Conservation (phyloP, 176 grass and related monocot species). For the Oryza meyeriana region DNA sequence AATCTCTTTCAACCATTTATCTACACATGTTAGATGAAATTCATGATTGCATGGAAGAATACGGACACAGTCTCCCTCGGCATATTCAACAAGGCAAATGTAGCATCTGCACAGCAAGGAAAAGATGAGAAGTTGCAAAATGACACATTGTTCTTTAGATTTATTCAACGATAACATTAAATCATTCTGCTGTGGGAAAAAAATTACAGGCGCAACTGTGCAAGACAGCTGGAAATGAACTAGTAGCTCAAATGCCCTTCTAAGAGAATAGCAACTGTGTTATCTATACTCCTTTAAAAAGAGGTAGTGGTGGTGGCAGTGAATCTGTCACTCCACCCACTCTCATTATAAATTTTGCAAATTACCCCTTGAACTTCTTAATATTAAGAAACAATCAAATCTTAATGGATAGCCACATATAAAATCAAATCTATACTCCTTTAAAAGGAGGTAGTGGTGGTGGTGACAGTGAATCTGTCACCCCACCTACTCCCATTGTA, state of each 20-base stretch:
- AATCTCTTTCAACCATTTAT: constrained; percentile 99
- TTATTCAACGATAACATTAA: constrained; percentile 6
- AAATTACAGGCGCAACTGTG: not conserved
- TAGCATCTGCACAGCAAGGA: constrained; percentile 56
- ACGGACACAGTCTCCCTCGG: constrained; percentile 84
- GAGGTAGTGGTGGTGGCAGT: no score
- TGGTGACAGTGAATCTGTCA: no score
- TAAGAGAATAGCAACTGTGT: not conserved
- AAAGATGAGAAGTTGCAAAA: constrained; percentile 4
- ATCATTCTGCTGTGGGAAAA: not conserved
- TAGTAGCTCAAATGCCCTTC: constrained; percentile 26
- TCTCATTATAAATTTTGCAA: no score
- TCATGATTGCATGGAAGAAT: constrained; percentile 94
- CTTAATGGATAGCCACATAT: no score
- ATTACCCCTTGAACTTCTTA: no score
- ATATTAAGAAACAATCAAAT: no score
- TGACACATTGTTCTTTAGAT: not conserved
- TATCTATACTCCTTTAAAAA: no score
- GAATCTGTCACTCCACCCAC: no score
- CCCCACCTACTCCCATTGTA: no score
- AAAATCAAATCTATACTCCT: no score
- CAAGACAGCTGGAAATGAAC: constrained; percentile 15
- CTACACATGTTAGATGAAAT: constrained; percentile 96
- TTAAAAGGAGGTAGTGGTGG: no score
- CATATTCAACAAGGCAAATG: constrained; percentile 97